These are phyloP conservation scores for Tylopilus sp. DNA, from an alignment of 768 basidiomycete species.

Conservation along the genomic window DNA sequence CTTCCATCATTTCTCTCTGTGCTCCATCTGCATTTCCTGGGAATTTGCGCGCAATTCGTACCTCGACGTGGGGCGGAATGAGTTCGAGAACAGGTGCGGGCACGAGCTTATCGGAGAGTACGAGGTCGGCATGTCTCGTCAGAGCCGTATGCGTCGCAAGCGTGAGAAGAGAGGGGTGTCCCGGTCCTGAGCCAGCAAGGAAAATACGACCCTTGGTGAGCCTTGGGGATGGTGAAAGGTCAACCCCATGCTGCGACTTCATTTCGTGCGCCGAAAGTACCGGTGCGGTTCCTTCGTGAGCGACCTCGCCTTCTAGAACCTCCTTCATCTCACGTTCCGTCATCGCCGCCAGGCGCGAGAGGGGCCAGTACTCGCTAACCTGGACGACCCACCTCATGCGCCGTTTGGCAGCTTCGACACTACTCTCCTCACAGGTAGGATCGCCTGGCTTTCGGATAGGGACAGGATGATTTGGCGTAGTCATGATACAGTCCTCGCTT, in stretches of 20 bases:
- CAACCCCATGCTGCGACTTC: conserved; percentile 31
- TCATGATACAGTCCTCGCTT: no score
- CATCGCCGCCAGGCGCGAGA: no score
- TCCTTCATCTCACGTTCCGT: no score
- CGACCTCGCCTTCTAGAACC: no score
- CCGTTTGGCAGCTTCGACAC: no score
- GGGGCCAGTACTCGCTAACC: no score
- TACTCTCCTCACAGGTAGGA: no score
- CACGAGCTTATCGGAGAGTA: conserved; percentile 95
- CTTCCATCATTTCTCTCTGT: conserved; percentile 92
- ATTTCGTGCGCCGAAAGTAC: conserved; percentile 9
- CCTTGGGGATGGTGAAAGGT: conserved; percentile 20
- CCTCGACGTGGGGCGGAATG: conserved; percentile 69
- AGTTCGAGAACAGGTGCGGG: conserved; percentile 82
- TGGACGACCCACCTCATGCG: no score
- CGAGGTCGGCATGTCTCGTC: conserved; percentile 76
- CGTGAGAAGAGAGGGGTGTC: conserved; percentile 90
- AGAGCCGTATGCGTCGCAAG: conserved; percentile 82
- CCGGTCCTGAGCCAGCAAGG: conserved; percentile 93
- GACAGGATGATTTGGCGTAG: no score
- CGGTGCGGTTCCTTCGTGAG: no score
- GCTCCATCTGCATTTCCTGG: conserved; percentile 96
- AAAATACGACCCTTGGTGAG: conserved; percentile 63
- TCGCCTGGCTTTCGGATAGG: no score
- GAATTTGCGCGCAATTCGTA: conserved; percentile 94